These are phyloP conservation scores for Paecilomyces niveus DNA, from an alignment of 2,329 filamentous ascomycete species.

Conservation along the genomic window DNA sequence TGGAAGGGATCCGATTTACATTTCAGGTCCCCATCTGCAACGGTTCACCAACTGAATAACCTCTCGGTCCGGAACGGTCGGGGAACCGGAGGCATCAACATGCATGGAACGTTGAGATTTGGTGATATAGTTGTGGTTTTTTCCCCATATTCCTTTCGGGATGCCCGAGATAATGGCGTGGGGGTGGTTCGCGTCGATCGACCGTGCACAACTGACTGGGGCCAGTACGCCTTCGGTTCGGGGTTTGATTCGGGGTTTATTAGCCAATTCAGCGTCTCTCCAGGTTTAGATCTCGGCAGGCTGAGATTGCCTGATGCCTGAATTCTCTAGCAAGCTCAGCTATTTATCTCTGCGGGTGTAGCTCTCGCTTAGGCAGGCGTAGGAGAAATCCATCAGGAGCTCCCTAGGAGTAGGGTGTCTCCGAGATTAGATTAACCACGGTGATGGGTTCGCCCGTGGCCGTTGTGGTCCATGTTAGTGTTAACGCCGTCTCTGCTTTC, in stretches of 20 bases:
- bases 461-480: neutral
- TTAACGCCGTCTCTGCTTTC: neutral
- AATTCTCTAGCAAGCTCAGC: no score
- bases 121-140: no score
- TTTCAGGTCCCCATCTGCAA: neutral
- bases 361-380: no score
- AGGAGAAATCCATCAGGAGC: no score
- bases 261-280: neutral
- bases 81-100: neutral
- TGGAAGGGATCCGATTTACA: neutral
- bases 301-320: no score
- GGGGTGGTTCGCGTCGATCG: neutral
- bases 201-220: neutral
- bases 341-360: no score
- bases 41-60: neutral
- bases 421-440: neutral
- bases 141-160: neutral
- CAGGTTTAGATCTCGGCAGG: no score
- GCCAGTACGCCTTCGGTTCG: neutral
- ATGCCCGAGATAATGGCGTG: neutral
- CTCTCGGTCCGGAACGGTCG: neutral
- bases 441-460: neutral
- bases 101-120: no score
- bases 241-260: no score
- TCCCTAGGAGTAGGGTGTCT: no score